Base-by-base conservation (phyloP, 148 eudicot species). In the Heliosperma pusillum region DNA sequence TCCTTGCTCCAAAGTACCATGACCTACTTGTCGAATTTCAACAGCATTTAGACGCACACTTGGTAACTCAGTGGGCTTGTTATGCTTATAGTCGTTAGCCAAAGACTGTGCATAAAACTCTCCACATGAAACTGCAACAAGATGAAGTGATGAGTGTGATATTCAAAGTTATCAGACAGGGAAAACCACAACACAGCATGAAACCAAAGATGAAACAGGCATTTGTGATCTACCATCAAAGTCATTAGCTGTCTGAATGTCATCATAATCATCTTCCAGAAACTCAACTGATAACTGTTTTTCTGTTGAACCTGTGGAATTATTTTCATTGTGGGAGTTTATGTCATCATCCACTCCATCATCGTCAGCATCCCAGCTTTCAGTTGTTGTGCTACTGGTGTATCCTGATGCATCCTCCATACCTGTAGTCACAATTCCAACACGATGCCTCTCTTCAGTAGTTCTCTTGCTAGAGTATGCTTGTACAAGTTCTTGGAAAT, bases 251-350 rank as follows among this genome's bases (percentile, higher is more conserved):
- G 79, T 84, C 66, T 82, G 84, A 36, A 85, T 45, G 56, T 80
- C 82, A 82, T 93, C 98, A 84, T 81, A 82, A 73, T 91, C 97
- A 85, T 91, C 90, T 91, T 93, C 98, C 45, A 93, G 87, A 77
- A 72, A 93, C 75, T 88, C 91, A 68, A 91, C 90, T 40, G 98
- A 87, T 81, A 93, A 25, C 69, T 85, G 81, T 75, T 76, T 78
- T 71, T 69, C 89, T 71, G 87, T 78, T 59, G 82, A 67, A 80
- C 84, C 27, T 25, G 70, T 24, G 30, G 73, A 80, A 26, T 71
- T 40, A 30, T 63, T 71, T 81, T 72, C 78, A 33, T 66, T 67
- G 19, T 52, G 71, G 11, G 78, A 80, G 52, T 62, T 69, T 26
- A 68, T 59, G 65, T 80, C 85, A 69, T 83, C 85, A 76, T 82